These are phyloP conservation scores for Drechslerella dactyloides DNA, from an alignment of 2,329 filamentous ascomycete species.

Conservation along the genomic window DNA sequence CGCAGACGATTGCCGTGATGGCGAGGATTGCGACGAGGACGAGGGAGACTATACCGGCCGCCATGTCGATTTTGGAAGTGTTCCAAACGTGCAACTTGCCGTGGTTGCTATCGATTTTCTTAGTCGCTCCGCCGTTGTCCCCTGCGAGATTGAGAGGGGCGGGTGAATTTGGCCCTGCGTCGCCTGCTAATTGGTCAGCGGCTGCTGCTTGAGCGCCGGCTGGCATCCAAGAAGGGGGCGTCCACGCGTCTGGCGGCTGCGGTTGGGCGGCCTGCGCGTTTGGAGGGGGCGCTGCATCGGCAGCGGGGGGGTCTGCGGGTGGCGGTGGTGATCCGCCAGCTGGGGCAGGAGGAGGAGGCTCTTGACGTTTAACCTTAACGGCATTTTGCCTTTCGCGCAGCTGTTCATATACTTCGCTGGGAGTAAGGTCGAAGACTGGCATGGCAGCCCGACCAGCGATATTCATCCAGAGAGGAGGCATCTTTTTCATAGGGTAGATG, in stretches of 20 bases:
- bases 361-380: background rate
- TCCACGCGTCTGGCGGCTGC: background rate
- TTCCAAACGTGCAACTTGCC: background rate
- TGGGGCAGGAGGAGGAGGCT: slow-evolving; percentile 1
- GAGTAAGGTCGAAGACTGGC: no score
- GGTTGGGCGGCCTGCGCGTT: background rate
- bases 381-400: no score
- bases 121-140: background rate
- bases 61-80: slow-evolving; percentile 19
- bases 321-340: background rate
- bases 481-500: no score
- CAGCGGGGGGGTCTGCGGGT: background rate
- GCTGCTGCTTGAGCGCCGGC: background rate
- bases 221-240: background rate
- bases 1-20: slow-evolving; percentile 6
- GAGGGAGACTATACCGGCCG: slow-evolving; percentile 20
- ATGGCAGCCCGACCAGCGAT: no score
- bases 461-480: no score
- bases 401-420: no score
- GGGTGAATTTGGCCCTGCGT: background rate
- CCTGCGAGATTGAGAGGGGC: slow-evolving; percentile 14
- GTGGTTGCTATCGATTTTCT: slow-evolving; percentile 1
- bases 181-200: slow-evolving; percentile 11
- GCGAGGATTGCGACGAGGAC: slow-evolving; percentile 8
- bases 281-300: background rate